Percentiles rank a stretch among this genome's conserved stretches.
Evolutionary conservation across 768 basidiomycete species (phyloP).

Genomic region (Auriculariales sp.): DNA sequence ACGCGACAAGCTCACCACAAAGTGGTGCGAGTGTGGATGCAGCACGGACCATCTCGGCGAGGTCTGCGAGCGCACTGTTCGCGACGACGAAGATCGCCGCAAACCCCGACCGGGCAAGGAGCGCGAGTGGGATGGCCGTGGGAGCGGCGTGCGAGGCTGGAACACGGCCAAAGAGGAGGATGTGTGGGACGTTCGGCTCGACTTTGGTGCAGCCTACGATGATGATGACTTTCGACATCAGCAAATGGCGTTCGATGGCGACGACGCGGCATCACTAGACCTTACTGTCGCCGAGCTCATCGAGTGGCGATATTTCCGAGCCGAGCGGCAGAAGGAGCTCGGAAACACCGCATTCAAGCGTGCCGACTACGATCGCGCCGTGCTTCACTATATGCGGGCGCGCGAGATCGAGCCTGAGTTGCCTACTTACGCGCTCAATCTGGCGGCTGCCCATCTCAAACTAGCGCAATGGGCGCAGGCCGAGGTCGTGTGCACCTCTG

Average conservation of each 20-base stretch:
- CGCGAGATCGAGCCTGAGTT: conserved; percentile 54
- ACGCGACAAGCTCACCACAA: conserved; percentile 54
- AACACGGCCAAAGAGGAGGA: conserved; percentile 65
- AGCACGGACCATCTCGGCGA: conserved; percentile 67
- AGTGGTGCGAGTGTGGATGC: conserved; percentile 74
- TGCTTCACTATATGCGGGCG: conserved; percentile 44
- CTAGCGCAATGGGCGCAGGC: conserved; percentile 61
- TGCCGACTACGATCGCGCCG: conserved; percentile 40
- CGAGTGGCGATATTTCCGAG: conserved; percentile 57
- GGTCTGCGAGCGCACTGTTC: conserved; percentile 58
- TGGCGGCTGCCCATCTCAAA: conserved; percentile 63
- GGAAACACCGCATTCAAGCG: conserved; percentile 56
- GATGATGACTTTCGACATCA: background rate
- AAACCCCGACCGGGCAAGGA: conserved; percentile 48
- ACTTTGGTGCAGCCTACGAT: conserved; percentile 29
- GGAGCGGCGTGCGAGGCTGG: conserved; percentile 56
- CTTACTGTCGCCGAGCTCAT: conserved; percentile 64
- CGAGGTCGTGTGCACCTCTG: conserved; percentile 52
- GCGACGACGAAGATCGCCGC: conserved; percentile 52
- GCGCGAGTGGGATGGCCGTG: conserved; percentile 65
- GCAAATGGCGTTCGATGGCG: conserved; percentile 2
- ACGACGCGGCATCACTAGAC: conserved; percentile 24
- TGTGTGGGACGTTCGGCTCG: conserved; percentile 57
- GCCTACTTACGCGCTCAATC: conserved; percentile 62
- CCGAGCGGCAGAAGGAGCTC: conserved; percentile 57